These are phyloP conservation scores for Westerdykella sp. DNA, from an alignment of 2,329 filamentous ascomycete genomes.

Conservation along the genomic window DNA sequence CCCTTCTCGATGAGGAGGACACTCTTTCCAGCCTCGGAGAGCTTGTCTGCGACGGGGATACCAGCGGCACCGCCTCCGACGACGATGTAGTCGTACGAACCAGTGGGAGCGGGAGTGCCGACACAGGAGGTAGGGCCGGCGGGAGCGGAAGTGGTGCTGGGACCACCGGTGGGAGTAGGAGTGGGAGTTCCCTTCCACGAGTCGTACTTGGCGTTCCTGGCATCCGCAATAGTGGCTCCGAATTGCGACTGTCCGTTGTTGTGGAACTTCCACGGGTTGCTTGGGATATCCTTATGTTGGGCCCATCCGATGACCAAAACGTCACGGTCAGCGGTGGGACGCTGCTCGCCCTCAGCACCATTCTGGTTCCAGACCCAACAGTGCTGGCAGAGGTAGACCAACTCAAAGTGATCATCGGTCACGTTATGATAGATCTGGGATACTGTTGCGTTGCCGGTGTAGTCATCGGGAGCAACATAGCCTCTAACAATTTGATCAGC, in stretches of 20 bases:
- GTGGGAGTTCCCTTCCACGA: conserved; percentile 31
- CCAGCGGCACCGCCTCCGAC: conserved; percentile 59
- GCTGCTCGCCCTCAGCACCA: conserved; percentile 35
- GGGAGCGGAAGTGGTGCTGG: conserved; percentile 21
- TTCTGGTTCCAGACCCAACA: conserved; percentile 43
- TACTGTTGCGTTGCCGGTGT: conserved; percentile 56
- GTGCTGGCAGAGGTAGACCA: conserved; percentile 59
- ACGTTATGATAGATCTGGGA: conserved; percentile 56
- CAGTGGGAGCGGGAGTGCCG: conserved; percentile 35
- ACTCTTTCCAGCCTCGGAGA: conserved; percentile 58
- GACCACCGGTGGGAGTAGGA: conserved; percentile 18
- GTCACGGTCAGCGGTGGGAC: conserved; percentile 28
- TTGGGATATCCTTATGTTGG: conserved; percentile 40
- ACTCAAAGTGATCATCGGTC: conserved; percentile 53
- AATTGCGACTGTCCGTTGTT: conserved; percentile 53
- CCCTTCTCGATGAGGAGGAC: conserved; percentile 53
- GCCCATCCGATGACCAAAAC: conserved; percentile 51
- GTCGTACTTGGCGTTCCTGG: conserved; percentile 42
- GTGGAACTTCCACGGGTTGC: conserved; percentile 45
- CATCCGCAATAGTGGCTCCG: conserved; percentile 40
- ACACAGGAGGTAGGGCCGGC: conserved; percentile 31
- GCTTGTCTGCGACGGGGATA: conserved; percentile 53
- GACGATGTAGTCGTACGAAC: conserved; percentile 58
- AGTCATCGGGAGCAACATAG: conserved; percentile 54
- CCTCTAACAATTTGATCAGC: conserved; percentile 33